Evolutionary conservation across 257 asterid species (phyloP).

Genomic region (Prunella vulgaris): DNA sequence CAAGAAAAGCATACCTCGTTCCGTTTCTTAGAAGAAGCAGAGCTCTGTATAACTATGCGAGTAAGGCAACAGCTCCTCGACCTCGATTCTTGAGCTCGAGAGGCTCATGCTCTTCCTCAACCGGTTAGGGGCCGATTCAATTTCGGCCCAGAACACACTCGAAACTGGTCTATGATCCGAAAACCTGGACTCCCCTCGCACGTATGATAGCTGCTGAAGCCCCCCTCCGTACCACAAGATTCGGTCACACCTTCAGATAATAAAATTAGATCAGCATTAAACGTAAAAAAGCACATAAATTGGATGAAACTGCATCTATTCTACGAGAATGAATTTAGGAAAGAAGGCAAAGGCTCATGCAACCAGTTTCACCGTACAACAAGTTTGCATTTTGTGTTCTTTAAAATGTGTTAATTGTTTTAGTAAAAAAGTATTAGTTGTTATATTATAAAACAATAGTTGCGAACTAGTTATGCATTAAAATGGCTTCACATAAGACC

Average conservation of each 20-base stretch:
- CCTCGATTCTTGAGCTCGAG: constrained; percentile 84
- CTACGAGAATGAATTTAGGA: not conserved
- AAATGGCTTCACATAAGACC: too few relatives aligned
- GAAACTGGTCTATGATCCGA: constrained; percentile 98
- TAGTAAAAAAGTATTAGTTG: not conserved
- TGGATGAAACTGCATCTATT: not conserved
- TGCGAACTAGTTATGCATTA: too few relatives aligned
- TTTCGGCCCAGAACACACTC: constrained; percentile 90
- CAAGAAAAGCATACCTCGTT: constrained; percentile 28
- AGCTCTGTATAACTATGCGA: constrained; percentile 93
- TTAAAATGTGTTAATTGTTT: too few relatives aligned
- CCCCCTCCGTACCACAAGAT: constrained; percentile 90
- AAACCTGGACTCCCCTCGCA: constrained; percentile 84
- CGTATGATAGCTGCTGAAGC: constrained; percentile 82
- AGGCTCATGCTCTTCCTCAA: constrained; percentile 87
- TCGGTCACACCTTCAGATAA: constrained; percentile 80
- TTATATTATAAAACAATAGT: not conserved
- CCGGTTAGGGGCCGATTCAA: constrained; percentile 83
- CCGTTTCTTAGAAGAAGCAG: constrained; percentile 63
- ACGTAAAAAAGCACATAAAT: not conserved
- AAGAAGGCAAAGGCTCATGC: too few relatives aligned
- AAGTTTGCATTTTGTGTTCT: too few relatives aligned
- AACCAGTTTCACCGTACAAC: too few relatives aligned
- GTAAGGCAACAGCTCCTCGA: constrained; percentile 85
- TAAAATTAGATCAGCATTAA: constrained; percentile 27